Evolutionary conservation across 2,329 filamentous ascomycete genomes (phyloP).

Genomic region (Aspergillus unguis): DNA sequence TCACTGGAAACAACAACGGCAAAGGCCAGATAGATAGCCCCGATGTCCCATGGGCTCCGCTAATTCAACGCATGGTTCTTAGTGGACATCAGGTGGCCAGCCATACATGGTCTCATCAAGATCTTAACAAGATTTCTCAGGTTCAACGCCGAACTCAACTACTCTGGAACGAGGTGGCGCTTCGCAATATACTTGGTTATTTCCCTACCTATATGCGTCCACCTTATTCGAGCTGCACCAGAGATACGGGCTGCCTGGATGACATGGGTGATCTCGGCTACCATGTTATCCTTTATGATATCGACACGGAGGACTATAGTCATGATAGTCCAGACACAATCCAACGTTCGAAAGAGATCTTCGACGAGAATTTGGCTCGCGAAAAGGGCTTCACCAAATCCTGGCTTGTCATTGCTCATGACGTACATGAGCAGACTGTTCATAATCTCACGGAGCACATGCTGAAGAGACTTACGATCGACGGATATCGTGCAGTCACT

Average conservation of each 20-base stretch:
- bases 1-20: slow-evolving; percentile 51
- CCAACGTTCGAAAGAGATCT: slow-evolving; percentile 40
- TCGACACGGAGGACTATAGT: slow-evolving; percentile 49
- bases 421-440: slow-evolving; percentile 43
- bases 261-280: slow-evolving; percentile 49
- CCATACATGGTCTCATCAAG: slow-evolving; percentile 52
- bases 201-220: slow-evolving; percentile 55
- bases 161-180: slow-evolving; percentile 46
- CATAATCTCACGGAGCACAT: slow-evolving; percentile 43
- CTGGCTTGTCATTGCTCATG: slow-evolving; percentile 42
- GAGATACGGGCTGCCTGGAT: slow-evolving; percentile 36
- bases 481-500: slow-evolving; percentile 40
- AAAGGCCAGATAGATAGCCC: slow-evolving; percentile 46
- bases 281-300: slow-evolving; percentile 47
- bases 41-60: slow-evolving; percentile 35
- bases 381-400: slow-evolving; percentile 29
- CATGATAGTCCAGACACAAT: slow-evolving; percentile 37
- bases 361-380: slow-evolving; percentile 32
- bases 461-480: slow-evolving; percentile 29
- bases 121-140: slow-evolving; percentile 41
- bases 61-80: slow-evolving; percentile 42
- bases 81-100: slow-evolving; percentile 52
- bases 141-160: slow-evolving; percentile 42
- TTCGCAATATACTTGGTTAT: slow-evolving; percentile 47
- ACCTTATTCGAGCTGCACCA: slow-evolving; percentile 45